Evolutionary conservation across 2,329 filamentous ascomycete genomes (phyloP).

Genomic region (Colletotrichum cereale): DNA sequence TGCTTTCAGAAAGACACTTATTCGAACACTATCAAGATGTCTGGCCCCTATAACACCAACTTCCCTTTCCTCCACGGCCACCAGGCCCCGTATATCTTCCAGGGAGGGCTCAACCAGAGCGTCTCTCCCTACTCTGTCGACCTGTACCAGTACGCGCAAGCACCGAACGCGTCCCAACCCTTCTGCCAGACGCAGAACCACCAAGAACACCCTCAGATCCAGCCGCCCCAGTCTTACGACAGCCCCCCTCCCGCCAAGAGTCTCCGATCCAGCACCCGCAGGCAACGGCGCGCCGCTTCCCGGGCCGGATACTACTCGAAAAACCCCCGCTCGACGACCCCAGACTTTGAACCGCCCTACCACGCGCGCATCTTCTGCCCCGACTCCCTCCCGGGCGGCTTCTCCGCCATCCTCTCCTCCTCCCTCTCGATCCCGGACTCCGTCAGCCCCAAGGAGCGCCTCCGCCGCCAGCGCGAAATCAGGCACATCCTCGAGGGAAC

Average conservation of each 20-base stretch:
- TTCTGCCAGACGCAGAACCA: not conserved
- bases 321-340: conserved; percentile 8
- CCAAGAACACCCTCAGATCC: not conserved
- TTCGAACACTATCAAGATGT: not conserved
- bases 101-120: not conserved
- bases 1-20: not conserved
- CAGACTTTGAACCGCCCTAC: not conserved
- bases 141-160: not conserved
- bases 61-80: not conserved
- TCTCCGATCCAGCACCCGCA: not conserved
- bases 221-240: not conserved
- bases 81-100: not conserved
- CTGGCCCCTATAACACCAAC: not conserved
- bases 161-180: not conserved
- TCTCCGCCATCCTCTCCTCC: conserved; percentile 41
- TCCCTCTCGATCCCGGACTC: conserved; percentile 43
- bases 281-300: not conserved
- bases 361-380: not conserved
- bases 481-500: conserved; percentile 44
- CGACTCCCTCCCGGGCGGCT: conserved; percentile 1
- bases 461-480: conserved; percentile 42
- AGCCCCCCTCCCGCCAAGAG: not conserved
- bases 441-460: conserved; percentile 40
- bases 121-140: not conserved
- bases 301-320: not conserved